phyloP scores from a whole-genome alignment of 495 filamentous ascomycete species.

The Penicillium desertorum region DNA sequence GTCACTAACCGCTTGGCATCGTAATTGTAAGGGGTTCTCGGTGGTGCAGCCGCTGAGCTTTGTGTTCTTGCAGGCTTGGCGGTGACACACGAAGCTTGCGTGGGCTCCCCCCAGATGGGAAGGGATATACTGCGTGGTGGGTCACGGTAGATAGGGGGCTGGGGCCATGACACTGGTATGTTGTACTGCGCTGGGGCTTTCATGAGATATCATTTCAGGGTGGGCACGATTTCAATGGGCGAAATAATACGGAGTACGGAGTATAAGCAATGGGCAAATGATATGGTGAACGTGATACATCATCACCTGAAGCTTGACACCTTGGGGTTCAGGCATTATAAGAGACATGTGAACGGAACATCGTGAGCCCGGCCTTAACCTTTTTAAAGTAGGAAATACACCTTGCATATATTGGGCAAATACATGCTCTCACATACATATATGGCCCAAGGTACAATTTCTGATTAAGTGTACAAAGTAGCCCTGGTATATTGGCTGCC shows the following conservation, averaged over 20 bases:
- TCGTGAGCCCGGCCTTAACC: too few species aligned
- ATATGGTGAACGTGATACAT: background rate
- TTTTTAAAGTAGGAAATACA: too few species aligned
- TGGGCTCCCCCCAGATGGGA: background rate
- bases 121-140: conserved; percentile 4
- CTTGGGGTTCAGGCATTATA: background rate
- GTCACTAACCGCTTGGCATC: conserved; percentile 1
- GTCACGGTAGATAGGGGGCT: background rate
- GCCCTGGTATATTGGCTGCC: too few species aligned
- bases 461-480: too few species aligned
- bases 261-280: background rate
- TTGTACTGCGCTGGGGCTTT: background rate
- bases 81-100: conserved; percentile 11
- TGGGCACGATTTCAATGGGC: background rate
- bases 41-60: background rate
- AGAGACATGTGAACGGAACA: background rate
- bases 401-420: too few species aligned
- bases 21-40: background rate
- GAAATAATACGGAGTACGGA: too few species aligned
- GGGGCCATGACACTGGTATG: background rate
- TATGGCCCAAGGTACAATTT: too few species aligned
- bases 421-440: too few species aligned
- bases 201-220: background rate
- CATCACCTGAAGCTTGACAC: background rate
- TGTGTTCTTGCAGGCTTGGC: background rate